Conservation (phyloP, 179 eudicot species). For the Patellifolia procumbens region DNA sequence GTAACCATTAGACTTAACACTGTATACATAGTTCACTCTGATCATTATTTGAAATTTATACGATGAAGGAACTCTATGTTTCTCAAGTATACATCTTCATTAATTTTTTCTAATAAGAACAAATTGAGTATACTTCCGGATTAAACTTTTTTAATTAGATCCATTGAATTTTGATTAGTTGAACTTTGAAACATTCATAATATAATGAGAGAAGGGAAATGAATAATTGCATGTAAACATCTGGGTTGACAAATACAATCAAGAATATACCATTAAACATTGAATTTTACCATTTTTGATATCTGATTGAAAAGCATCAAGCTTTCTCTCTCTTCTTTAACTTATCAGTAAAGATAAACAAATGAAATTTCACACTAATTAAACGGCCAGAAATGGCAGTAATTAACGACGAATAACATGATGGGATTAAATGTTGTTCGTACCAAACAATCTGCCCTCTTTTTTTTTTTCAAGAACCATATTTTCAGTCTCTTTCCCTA, state of each 20-base stretch:
- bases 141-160: conserved; percentile 1
- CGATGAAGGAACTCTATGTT: no score
- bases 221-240: neutral
- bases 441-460: conserved; percentile 22
- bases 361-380: neutral
- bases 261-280: no score
- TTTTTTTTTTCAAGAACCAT: no score
- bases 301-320: no score
- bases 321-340: neutral
- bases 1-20: no score
- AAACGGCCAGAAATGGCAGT: neutral
- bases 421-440: conserved; percentile 12
- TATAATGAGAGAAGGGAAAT: neutral
- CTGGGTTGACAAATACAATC: conserved; percentile 8
- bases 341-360: neutral
- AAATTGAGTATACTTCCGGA: no score
- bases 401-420: conserved; percentile 21
- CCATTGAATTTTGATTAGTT: conserved; percentile 13
- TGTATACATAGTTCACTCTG: no score
- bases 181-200: conserved; percentile 5
- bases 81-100: no score
- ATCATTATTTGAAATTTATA: no score
- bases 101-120: no score
- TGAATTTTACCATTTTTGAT: no score
- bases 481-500: neutral